phyloP scores from a whole-genome alignment of 139 green algal species.

The Mesotaenium endlicherianum region DNA sequence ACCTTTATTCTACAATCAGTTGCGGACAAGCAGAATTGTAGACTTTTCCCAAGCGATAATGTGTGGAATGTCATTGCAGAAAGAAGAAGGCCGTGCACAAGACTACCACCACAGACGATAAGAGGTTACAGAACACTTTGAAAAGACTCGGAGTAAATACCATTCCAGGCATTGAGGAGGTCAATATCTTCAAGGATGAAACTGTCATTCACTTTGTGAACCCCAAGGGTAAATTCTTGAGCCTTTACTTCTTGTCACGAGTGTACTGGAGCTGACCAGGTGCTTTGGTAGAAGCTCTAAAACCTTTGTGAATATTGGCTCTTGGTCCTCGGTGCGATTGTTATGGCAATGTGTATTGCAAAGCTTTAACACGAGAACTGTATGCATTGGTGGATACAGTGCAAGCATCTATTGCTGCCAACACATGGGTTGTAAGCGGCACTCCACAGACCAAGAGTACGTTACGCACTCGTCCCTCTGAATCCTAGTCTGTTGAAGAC shows the following conservation, averaged over 20 bases:
- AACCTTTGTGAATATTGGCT: too few relatives aligned
- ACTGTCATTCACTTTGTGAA: constrained; percentile 93
- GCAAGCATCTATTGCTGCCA: constrained; percentile 96
- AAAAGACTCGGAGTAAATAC: constrained; percentile 98
- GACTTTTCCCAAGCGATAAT: too few relatives aligned
- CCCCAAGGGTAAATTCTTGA: constrained; percentile 71
- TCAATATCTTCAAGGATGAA: constrained; percentile 95
- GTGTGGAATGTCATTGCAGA: too few relatives aligned
- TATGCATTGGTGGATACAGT: too few relatives aligned
- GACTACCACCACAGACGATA: constrained; percentile 92
- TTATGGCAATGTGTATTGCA: too few relatives aligned
- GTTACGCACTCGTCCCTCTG: constrained; percentile 13
- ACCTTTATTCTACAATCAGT: too few relatives aligned
- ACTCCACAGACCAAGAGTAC: constrained; percentile 80
- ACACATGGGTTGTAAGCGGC: constrained; percentile 98
- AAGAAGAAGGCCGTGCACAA: constrained; percentile 99
- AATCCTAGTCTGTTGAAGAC: too few relatives aligned
- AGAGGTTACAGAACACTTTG: constrained; percentile 92
- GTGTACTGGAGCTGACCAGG: not conserved
- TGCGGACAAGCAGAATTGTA: too few relatives aligned
- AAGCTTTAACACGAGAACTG: too few relatives aligned
- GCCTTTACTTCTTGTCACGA: not conserved
- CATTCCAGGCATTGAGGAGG: constrained; percentile 99
- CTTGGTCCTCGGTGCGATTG: not conserved
- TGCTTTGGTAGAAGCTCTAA: too few relatives aligned